Conservation (phyloP, 148 eudicot genomes). For the Cornus florida region DNA sequence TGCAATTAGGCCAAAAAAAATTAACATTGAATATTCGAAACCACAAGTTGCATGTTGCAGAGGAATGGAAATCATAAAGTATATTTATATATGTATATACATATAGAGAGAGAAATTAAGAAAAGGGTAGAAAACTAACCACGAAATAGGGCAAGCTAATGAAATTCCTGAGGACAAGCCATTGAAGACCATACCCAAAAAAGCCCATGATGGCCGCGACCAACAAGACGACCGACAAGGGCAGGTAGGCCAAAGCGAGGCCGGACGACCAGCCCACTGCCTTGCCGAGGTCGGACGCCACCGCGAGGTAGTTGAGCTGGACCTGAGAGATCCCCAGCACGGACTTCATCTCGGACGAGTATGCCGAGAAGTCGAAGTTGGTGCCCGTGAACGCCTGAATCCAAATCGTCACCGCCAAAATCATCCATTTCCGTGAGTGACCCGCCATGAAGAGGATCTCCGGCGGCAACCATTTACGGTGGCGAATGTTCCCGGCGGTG, state of each 20-base stretch:
- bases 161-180: slow-evolving; percentile 53
- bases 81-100: neutral
- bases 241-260: slow-evolving; percentile 60
- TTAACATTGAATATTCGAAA: neutral
- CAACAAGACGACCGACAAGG: slow-evolving; percentile 65
- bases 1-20: neutral
- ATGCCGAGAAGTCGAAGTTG: slow-evolving; percentile 89
- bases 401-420: slow-evolving; percentile 74
- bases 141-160: slow-evolving; percentile 63
- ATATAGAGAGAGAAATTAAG: neutral
- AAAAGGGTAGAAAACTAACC: slow-evolving; percentile 35
- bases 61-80: neutral
- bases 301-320: slow-evolving; percentile 80
- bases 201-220: slow-evolving; percentile 73
- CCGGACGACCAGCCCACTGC: slow-evolving; percentile 96
- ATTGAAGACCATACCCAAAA: slow-evolving; percentile 75
- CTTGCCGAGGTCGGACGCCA: slow-evolving; percentile 88
- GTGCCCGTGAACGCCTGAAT: slow-evolving; percentile 92
- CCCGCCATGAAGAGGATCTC: slow-evolving; percentile 33
- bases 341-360: slow-evolving; percentile 69
- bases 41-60: neutral
- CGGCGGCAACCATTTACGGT: slow-evolving; percentile 7
- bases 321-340: slow-evolving; percentile 71
- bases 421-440: slow-evolving; percentile 72
- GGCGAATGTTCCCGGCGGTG: neutral